A percentile compares a stretch with the other conserved stretches of the same genome.
Conservation (phyloP, 495 filamentous ascomycete species). For the Tetracladium marchalianum region DNA sequence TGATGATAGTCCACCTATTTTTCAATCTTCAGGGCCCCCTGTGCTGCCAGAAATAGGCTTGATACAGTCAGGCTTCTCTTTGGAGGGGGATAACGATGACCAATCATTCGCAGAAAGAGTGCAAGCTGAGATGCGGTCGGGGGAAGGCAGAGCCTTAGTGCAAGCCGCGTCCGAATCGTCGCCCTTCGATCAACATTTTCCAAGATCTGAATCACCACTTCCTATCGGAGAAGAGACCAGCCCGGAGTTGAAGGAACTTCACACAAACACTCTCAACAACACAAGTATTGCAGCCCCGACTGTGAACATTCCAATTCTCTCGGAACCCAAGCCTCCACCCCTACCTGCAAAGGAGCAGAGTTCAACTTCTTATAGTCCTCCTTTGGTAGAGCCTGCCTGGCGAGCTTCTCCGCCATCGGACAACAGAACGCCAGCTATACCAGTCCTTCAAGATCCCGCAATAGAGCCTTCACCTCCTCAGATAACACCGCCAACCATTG, state of each 20-base stretch:
- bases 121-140: slow-evolving; percentile 64
- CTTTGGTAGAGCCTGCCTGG: not conserved
- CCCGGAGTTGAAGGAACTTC: slow-evolving; percentile 9
- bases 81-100: slow-evolving; percentile 1
- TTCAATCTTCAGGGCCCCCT: not conserved
- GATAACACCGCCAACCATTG: not conserved
- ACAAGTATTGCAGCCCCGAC: slow-evolving; percentile 2
- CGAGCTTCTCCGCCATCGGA: no score
- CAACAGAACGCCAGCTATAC: no score
- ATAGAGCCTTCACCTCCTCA: not conserved
- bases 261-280: slow-evolving; percentile 12
- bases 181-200: slow-evolving; percentile 19
- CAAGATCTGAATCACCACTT: slow-evolving; percentile 4
- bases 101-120: slow-evolving; percentile 41
- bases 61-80: not conserved
- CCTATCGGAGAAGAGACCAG: not conserved
- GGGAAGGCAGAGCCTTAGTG: slow-evolving; percentile 61
- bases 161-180: slow-evolving; percentile 27
- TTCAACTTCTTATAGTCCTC: not conserved
- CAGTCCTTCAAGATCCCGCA: not conserved
- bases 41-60: not conserved
- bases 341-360: no score
- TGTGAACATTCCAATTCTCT: no score
- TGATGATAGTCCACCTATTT: no score
- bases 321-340: no score